phyloP scores from a whole-genome alignment of 2,329 filamentous ascomycete genomes.

The Chaetothyriales sp. region DNA sequence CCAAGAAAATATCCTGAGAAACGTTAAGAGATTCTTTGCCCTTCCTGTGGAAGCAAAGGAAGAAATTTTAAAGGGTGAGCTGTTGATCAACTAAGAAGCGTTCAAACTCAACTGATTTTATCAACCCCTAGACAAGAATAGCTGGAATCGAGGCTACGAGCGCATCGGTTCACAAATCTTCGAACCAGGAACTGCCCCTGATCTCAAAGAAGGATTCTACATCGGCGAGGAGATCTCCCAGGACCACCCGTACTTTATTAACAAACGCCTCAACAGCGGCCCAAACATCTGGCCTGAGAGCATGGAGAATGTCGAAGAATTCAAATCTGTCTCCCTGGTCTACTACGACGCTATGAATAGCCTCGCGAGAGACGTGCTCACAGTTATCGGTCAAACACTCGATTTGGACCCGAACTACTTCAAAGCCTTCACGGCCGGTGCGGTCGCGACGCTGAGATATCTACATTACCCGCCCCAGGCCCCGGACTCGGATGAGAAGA shows the following conservation, averaged over 20 bases:
- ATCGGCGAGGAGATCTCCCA: constrained; percentile 13
- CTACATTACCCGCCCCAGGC: constrained; percentile 21
- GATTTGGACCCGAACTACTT: constrained; percentile 12
- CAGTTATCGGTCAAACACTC: constrained; percentile 11
- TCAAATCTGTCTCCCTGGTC: constrained; percentile 3
- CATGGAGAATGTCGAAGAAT: constrained; percentile 1
- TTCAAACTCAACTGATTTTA: not conserved
- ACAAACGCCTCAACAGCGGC: constrained; percentile 17
- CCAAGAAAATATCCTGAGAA: constrained; percentile 30
- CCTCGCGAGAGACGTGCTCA: constrained; percentile 14
- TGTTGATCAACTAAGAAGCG: not conserved
- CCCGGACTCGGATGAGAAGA: constrained; percentile 12
- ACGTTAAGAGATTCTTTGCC: constrained; percentile 35
- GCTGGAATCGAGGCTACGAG: constrained; percentile 19
- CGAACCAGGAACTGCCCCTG: constrained; percentile 14
- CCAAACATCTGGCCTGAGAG: constrained; percentile 11
- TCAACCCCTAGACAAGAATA: constrained; percentile 22
- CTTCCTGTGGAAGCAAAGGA: constrained; percentile 32
- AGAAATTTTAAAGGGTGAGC: constrained; percentile 23
- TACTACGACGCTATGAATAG: constrained; percentile 12
- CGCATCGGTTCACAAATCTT: constrained; percentile 19
- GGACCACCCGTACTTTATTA: constrained; percentile 12
- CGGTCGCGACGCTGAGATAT: constrained; percentile 17
- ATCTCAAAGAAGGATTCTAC: constrained; percentile 21
- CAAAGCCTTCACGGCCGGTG: constrained; percentile 14